These are phyloP conservation scores for Scedosporium minutisporum DNA, from an alignment of 2,329 filamentous ascomycete species.

Conservation along the genomic window DNA sequence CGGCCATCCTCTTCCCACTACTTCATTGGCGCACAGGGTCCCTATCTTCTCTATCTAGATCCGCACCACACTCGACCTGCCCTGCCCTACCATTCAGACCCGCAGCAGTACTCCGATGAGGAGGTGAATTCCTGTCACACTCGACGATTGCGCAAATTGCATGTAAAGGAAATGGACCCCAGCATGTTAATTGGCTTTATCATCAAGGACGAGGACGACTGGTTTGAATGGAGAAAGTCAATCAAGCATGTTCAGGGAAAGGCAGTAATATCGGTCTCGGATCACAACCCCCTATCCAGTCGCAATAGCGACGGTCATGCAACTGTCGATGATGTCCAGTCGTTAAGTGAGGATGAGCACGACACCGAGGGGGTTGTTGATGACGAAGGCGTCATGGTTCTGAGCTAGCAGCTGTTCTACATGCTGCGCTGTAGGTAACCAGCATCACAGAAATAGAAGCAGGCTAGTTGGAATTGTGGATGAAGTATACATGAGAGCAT, in stretches of 20 bases:
- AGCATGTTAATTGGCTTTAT: constrained; percentile 96
- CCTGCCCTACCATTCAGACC: constrained; percentile 51
- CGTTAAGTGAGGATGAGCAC: constrained; percentile 62
- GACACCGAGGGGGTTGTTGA: neutral
- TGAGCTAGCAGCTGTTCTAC: neutral
- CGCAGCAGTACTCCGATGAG: constrained; percentile 52
- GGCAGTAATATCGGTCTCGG: constrained; percentile 74
- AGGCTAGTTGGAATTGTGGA: too few relatives aligned
- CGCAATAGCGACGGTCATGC: neutral
- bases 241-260: constrained; percentile 71
- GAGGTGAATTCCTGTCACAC: constrained; percentile 84
- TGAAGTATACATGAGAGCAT: too few relatives aligned
- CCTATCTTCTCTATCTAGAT: constrained; percentile 86
- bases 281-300: constrained; percentile 55
- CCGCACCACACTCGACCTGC: constrained; percentile 77
- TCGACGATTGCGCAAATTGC: constrained; percentile 67
- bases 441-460: neutral
- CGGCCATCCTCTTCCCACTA: constrained; percentile 78
- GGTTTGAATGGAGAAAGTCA: constrained; percentile 70
- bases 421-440: neutral
- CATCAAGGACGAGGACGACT: constrained; percentile 73
- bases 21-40: constrained; percentile 53
- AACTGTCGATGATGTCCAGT: constrained; percentile 84
- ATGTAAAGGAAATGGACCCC: constrained; percentile 89
- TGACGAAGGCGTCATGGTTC: neutral